A percentile compares a stretch with the other conserved stretches of the same genome.
Evolutionary conservation across 2,329 filamentous ascomycete species (phyloP).

Genomic region (Teratosphaeria zuluensis): DNA sequence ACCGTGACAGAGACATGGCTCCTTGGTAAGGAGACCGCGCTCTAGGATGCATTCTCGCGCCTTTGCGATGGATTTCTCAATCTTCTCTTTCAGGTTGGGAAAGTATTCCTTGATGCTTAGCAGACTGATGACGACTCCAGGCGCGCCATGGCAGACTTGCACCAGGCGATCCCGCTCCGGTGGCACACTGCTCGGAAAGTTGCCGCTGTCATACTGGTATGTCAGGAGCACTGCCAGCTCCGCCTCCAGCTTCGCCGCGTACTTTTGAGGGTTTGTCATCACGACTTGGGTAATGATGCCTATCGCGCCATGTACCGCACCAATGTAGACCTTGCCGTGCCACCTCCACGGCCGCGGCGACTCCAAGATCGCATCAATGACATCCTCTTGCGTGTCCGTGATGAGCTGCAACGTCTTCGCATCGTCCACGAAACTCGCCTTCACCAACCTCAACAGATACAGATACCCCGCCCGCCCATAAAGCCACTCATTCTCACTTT

Average conservation of each 20-base stretch:
- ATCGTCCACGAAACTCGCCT: constrained; percentile 45
- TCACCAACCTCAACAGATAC: constrained; percentile 57
- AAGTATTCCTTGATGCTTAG: constrained; percentile 48
- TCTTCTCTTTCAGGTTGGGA: constrained; percentile 42
- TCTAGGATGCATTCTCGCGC: constrained; percentile 47
- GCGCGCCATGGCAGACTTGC: constrained; percentile 59
- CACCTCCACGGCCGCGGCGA: constrained; percentile 52
- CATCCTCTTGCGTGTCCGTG: constrained; percentile 43
- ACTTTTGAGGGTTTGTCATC: constrained; percentile 45
- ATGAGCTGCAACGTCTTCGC: constrained; percentile 42
- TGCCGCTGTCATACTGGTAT: constrained; percentile 52
- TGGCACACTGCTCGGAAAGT: constrained; percentile 51
- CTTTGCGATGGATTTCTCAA: constrained; percentile 43
- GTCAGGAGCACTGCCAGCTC: constrained; percentile 48
- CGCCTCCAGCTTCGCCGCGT: constrained; percentile 44
- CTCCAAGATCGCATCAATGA: constrained; percentile 51
- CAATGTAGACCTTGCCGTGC: constrained; percentile 54
- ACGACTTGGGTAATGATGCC: constrained; percentile 64
- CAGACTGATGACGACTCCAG: constrained; percentile 53
- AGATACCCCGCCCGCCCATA: constrained; percentile 60
- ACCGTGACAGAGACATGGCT: constrained; percentile 54
- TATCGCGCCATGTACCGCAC: constrained; percentile 58
- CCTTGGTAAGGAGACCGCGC: constrained; percentile 52
- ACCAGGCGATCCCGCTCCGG: constrained; percentile 43
- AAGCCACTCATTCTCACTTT: constrained; percentile 52